phyloP scores from a whole-genome alignment of 768 basidiomycete species.

The Suillus occidentalis region DNA sequence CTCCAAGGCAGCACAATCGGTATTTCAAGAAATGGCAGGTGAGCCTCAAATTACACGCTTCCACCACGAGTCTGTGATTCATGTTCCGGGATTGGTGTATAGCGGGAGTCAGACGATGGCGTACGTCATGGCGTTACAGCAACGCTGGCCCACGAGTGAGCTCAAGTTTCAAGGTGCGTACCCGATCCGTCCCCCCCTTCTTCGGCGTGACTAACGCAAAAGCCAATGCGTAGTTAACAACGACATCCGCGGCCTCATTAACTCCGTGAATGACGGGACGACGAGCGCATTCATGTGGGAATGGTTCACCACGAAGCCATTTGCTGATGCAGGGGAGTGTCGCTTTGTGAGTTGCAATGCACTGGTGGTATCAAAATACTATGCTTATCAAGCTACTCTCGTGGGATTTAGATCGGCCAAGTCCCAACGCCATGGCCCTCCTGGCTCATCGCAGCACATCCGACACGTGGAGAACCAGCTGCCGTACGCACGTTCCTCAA shows the following conservation, averaged over 20 bases:
- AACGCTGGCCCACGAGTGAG: conserved; percentile 71
- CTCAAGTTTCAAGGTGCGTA: conserved; percentile 69
- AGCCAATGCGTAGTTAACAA: conserved; percentile 58
- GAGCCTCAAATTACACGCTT: background rate
- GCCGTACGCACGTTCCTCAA: conserved; percentile 61
- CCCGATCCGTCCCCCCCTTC: background rate
- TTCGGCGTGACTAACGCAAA: background rate
- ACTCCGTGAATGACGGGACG: conserved; percentile 84
- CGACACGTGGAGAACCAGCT: conserved; percentile 52
- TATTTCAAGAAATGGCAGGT: conserved; percentile 88
- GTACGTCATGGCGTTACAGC: conserved; percentile 87
- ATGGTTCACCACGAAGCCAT: conserved; percentile 88
- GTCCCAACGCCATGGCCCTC: conserved; percentile 96
- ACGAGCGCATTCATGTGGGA: conserved; percentile 96
- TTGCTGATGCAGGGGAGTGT: conserved; percentile 72
- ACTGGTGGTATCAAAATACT: background rate
- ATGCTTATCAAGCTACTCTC: background rate
- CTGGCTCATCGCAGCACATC: conserved; percentile 91
- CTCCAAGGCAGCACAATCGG: conserved; percentile 82
- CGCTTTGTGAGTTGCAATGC: conserved; percentile 67
- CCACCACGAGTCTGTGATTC: background rate
- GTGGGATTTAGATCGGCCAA: conserved; percentile 62
- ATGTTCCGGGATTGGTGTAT: conserved; percentile 1
- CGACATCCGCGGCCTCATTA: conserved; percentile 76
- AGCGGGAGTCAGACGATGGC: conserved; percentile 96